These are phyloP conservation scores for Boletellus emodensis DNA, from an alignment of 768 basidiomycete genomes.

Conservation along the genomic window DNA sequence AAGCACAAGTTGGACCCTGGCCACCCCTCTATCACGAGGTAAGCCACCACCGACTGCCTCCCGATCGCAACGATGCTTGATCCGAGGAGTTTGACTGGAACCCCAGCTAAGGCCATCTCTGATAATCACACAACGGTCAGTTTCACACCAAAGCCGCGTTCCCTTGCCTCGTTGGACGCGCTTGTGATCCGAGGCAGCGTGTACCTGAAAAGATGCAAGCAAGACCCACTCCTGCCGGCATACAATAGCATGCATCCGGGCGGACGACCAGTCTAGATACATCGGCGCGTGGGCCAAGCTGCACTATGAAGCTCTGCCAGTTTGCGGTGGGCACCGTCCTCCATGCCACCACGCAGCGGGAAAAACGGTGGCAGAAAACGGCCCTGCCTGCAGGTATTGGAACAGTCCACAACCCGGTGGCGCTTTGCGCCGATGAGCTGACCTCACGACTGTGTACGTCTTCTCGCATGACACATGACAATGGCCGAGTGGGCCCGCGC, in stretches of 20 bases:
- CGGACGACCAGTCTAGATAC: too few species aligned
- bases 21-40: slow-evolving; percentile 3
- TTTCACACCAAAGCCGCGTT: not conserved
- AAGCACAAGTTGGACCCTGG: slow-evolving; percentile 1
- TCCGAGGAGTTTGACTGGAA: slow-evolving; percentile 14
- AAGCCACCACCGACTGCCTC: not conserved
- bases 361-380: slow-evolving; percentile 3
- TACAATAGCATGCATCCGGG: not conserved
- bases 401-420: not conserved
- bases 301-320: not conserved
- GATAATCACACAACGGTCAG: too few species aligned
- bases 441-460: slow-evolving; percentile 1
- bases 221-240: not conserved
- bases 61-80: not conserved
- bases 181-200: slow-evolving; percentile 10
- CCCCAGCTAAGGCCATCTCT: too few species aligned
- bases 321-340: not conserved
- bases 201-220: slow-evolving; percentile 1
- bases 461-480: not conserved
- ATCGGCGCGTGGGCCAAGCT: not conserved
- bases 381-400: not conserved
- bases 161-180: slow-evolving; percentile 3
- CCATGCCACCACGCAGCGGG: not conserved
- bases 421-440: slow-evolving; percentile 1
- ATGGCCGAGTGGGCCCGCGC: not conserved